Evolutionary conservation across 2,329 filamentous ascomycete genomes (phyloP), one percentile per base, ranked within the genome.

Genomic region (Fusarium goolgardi): DNA sequence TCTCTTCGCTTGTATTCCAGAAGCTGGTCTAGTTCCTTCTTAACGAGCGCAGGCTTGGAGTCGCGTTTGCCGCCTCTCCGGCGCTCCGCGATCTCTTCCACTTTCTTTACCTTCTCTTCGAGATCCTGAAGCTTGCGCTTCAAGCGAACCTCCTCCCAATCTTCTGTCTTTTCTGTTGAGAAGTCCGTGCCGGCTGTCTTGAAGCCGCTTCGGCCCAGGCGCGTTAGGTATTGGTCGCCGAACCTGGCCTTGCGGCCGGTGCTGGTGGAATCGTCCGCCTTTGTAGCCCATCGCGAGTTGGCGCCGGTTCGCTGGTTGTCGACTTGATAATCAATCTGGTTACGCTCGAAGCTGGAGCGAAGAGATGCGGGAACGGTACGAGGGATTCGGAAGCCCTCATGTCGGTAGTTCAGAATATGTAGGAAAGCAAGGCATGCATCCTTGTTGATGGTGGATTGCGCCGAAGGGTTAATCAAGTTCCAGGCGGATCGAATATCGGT

Each of bases 161-260:
- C 96, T 74, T 96, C 95, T 63, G 91, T 92, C 77, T 94, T 92
- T 67, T 92, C 91, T 37, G 87, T 85, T 60, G 89, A 91, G 78
- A 98, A 98, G 81, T 99, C 94, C 2, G 96, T 99, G 27, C 96
- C 96, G 40, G 90, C 84, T 11, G 91, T 88, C 76, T 92, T 90
- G 81, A 96, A 95, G 61, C 87, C 90, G 71, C 90, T 89, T 75
- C 94, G 91, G 53, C 96, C 96, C 39, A 99, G 85, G 15, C 96
- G 90, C 64, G 92, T 96, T 59, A 99, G 87, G 80, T 98, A 99
- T 68, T 97, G 92, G 78, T 99, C 96, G 70, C 96, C 96, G 76
- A 99, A 99, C 81, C 97, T 97, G 73, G 94, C 91, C 82, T 99
- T 99, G 76, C 92, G 91, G 59, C 95, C 94, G 1, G 93, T 96